A percentile compares a stretch with the other conserved stretches of the same genome.
Evolutionary conservation across 495 filamentous ascomycete genomes (phyloP).

Genomic region (Xylaria bambusicola): DNA sequence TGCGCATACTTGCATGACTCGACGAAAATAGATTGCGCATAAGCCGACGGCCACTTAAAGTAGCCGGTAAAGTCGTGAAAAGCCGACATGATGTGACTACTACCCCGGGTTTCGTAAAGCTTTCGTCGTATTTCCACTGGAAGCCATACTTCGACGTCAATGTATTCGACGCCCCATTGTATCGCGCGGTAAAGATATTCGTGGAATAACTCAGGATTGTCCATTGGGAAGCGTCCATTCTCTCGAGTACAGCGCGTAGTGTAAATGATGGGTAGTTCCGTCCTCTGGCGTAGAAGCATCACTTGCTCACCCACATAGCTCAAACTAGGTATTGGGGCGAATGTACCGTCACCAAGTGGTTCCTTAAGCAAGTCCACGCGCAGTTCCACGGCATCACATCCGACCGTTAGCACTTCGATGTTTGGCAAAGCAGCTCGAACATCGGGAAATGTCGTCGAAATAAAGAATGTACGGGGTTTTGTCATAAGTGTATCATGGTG

Average conservation of each 20-base stretch:
- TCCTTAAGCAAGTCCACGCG: constrained; percentile 81
- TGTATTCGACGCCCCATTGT: constrained; percentile 85
- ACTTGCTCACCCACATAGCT: constrained; percentile 84
- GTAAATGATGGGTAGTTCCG: constrained; percentile 83
- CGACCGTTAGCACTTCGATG: constrained; percentile 80
- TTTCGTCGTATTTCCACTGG: constrained; percentile 69
- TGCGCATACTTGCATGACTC: constrained; percentile 74
- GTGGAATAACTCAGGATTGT: constrained; percentile 71
- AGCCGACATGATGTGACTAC: constrained; percentile 79
- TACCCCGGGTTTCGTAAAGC: constrained; percentile 69
- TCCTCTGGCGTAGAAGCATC: constrained; percentile 78
- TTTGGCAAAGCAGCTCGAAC: constrained; percentile 81
- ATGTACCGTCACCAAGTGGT: constrained; percentile 57
- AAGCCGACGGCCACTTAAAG: constrained; percentile 76
- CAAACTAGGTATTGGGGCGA: constrained; percentile 67
- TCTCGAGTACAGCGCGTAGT: constrained; percentile 78
- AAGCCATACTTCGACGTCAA: constrained; percentile 84
- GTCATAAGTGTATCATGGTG: constrained; percentile 73
- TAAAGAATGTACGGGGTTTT: constrained; percentile 76
- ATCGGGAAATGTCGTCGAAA: constrained; percentile 84
- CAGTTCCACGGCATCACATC: constrained; percentile 80
- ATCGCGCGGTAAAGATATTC: constrained; percentile 76
- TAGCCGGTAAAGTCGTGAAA: constrained; percentile 83
- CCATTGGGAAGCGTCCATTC: constrained; percentile 82
- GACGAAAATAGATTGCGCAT: constrained; percentile 67